Base-by-base conservation (phyloP, 306 rosid species). In the Urtica urens region DNA sequence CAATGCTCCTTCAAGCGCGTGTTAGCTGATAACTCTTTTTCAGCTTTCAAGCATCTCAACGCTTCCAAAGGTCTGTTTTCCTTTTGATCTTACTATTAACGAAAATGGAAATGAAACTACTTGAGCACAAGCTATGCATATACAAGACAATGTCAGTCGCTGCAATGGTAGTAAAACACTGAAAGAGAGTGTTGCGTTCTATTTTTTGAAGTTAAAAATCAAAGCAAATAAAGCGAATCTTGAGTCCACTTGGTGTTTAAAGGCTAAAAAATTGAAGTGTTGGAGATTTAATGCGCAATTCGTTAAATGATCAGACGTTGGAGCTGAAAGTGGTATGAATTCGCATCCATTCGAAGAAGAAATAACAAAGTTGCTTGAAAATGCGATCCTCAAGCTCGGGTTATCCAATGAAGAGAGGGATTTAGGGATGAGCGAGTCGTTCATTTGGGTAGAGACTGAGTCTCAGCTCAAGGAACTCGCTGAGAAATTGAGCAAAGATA, bases 371-470 rank as follows among this genome's bases (percentile, higher is more conserved):
- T 58, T 85, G 50, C 7, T 75, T 58, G 67, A 64, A 19, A 58
- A 45, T 58, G 71, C 70, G 49, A 53, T 5, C 31, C 60, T 67
- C 55, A 79, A 77, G 64, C 50, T 79, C 38, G 57, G 70, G 11
- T 44, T 70, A 57, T 26, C 72, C 20, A 20, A 58, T 48, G 84
- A 51, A 71, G 58, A 34, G 6, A 16, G 27, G 25, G 69, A 70
- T 58, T 41, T 73, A 65, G 55, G 59, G 44, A 66, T 72, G 83
- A 77, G 63, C 2, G 83, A 73, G 24, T 23, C 65, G 1, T 73
- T 67, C 64, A 55, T 70, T 34, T 87, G 96, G 96, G 77, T 83
- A n/a, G 71, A 83, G 63, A 78, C 74, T 2, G 83, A 69, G 74
- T 49, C 58, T 57, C 72, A 73, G 49, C 60, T 87, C 47, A 60